Conservation (phyloP, 176 grass and related monocot genomes). For the Raddia guianensis region DNA sequence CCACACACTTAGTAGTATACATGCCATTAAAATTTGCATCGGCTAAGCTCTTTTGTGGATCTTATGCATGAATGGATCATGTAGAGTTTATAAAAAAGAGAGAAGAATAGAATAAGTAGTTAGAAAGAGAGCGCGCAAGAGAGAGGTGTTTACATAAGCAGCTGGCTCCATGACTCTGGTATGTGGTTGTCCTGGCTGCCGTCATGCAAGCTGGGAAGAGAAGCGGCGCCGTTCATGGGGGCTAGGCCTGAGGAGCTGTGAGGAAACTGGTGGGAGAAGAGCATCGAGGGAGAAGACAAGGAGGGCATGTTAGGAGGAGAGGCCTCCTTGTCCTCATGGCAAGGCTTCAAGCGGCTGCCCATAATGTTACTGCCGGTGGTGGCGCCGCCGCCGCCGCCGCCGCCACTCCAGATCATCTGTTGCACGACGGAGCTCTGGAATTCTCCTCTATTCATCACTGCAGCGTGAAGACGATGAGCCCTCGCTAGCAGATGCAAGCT, state of each 20-base stretch:
- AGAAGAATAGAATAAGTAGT: not conserved
- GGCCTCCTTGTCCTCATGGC: conserved; percentile 53
- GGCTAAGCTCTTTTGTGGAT: conserved; percentile 18
- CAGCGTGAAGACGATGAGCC: not conserved
- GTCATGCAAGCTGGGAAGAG: conserved; percentile 40
- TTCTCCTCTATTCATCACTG: conserved; percentile 68
- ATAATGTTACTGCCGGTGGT: conserved; percentile 44
- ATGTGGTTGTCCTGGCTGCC: conserved; percentile 53
- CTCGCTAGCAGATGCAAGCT: conserved; percentile 13
- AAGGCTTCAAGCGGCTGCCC: conserved; percentile 55
- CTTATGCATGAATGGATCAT: conserved; percentile 16
- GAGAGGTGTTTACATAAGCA: conserved; percentile 66
- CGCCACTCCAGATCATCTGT: conserved; percentile 72
- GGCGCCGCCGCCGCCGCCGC: conserved; percentile 11
- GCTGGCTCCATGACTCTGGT: conserved; percentile 88
- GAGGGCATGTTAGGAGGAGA: conserved; percentile 61
- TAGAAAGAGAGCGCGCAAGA: conserved; percentile 23
- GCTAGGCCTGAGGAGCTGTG: conserved; percentile 38
- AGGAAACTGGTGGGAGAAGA: conserved; percentile 59
- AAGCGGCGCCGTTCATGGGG: conserved; percentile 35
- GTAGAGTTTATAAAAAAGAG: not conserved
- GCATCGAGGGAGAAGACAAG: conserved; percentile 61
- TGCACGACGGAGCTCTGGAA: conserved; percentile 84
- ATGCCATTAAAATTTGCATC: conserved; percentile 35
- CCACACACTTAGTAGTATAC: conserved; percentile 28